These are phyloP conservation scores for Candida verbasci DNA, from an alignment of 805 yeast genomes.

Conservation along the genomic window DNA sequence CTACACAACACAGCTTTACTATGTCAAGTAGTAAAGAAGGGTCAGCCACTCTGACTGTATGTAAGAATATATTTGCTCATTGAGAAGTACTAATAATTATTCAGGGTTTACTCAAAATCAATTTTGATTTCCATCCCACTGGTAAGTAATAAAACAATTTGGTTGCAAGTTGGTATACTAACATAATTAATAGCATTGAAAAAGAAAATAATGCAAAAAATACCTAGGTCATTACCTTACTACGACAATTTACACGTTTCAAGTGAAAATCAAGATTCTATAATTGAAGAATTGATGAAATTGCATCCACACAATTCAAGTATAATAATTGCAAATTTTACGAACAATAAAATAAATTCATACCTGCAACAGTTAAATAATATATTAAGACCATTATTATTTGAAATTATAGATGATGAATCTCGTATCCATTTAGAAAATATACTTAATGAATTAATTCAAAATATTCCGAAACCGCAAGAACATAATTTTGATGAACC, in stretches of 20 bases:
- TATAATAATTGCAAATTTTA: conserved; percentile 3
- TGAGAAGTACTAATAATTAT: too few relatives aligned
- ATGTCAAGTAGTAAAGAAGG: conserved; percentile 1
- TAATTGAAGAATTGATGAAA: conserved; percentile 27
- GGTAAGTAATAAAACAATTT: too few relatives aligned
- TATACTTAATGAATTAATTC: conserved; percentile 20
- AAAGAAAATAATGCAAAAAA: conserved; percentile 10
- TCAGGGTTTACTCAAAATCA: neutral
- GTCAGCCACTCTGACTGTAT: neutral
- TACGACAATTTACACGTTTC: conserved; percentile 7
- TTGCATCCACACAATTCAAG: conserved; percentile 21
- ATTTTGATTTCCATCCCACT: conserved; percentile 13
- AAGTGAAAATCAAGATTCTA: conserved; percentile 23
- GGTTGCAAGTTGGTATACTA: too few relatives aligned
- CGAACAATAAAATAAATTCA: conserved; percentile 7
- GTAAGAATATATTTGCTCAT: too few relatives aligned
- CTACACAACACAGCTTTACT: neutral
- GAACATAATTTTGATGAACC: neutral
- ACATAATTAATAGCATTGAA: conserved; percentile 14
- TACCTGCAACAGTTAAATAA: conserved; percentile 31
- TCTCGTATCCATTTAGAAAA: conserved; percentile 25
- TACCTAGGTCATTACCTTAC: conserved; percentile 15
- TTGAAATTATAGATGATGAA: conserved; percentile 25
- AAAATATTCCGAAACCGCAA: conserved; percentile 18
- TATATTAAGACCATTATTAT: conserved; percentile 23